Base-by-base conservation (phyloP, 768 basidiomycete species). In the Collybia mongolica region DNA sequence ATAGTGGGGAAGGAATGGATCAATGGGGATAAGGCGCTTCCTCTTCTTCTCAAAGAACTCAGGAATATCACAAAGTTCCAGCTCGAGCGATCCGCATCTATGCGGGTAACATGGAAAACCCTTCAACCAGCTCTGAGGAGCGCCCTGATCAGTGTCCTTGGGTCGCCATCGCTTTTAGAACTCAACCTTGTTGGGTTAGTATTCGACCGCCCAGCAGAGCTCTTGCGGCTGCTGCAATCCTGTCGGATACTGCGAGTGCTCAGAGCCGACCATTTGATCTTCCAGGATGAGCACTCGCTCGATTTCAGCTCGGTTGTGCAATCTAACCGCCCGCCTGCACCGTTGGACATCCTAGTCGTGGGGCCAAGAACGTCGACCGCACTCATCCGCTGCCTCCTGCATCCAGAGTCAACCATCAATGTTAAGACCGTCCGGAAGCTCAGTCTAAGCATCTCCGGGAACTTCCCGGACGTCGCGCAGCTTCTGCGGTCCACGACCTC, bases 361-460 rank as follows among this genome's bases (percentile, higher is more conserved):
- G 64, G 65, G 15, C 60, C 62, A 7, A 58, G 62, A 37, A 68
- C 64, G 5, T 61, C 63, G 26, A 53, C 59, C 1, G 52, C 49
- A 7, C 42, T 68, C 28, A 55, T 66, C 20, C 42, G 48, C 6
- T 58, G 53, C 43, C 55, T 68, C 15, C 53, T 62, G 7, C 62
- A 64, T 22, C 57, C 61, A 11, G 46, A 53, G 2, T 61, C 62
- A 2, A 51, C 36, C 2, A 51, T 64, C 17, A 47, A 58, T 20
- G 42, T 64, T 1, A 41, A 39, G 8, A 51, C 57, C 4, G 49
- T 65, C 29, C 54, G 65, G 5, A 59, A 56, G 18, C 49, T 68
- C 48, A 58, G 54, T 17, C 35, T 65, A 41, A 58, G 62, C 0
- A 57, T 68, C 37, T 64, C 66, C 2, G 58, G 57, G 9, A 52